Conservation (phyloP, 2,329 filamentous ascomycete species). For the Metarhizium robertsii region DNA sequence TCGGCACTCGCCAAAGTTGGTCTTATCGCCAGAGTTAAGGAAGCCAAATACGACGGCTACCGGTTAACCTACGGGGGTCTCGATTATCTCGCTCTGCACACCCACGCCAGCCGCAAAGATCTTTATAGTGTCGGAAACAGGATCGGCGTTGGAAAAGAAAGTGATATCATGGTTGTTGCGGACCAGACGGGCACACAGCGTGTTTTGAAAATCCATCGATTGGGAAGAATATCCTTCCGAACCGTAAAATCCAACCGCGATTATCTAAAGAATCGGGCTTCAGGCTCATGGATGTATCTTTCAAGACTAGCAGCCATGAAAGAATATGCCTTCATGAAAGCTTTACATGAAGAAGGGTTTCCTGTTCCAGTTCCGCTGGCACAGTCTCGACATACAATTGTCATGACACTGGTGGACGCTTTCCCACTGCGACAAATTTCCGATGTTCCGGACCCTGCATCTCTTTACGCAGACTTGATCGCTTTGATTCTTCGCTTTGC, state of each 20-base stretch:
- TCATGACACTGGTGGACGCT: slow-evolving; percentile 90
- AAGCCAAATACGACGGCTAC: slow-evolving; percentile 96
- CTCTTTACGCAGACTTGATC: slow-evolving; percentile 88
- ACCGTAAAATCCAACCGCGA: slow-evolving; percentile 94
- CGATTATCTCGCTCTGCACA: slow-evolving; percentile 93
- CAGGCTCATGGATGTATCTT: slow-evolving; percentile 97
- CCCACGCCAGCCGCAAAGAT: slow-evolving; percentile 67
- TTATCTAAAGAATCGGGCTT: slow-evolving; percentile 73
- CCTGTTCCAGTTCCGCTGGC: slow-evolving; percentile 80
- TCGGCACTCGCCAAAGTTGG: slow-evolving; percentile 86
- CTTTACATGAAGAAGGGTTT: slow-evolving; percentile 73
- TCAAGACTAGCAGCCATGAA: slow-evolving; percentile 86
- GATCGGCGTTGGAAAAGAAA: slow-evolving; percentile 95
- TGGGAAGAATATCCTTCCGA: slow-evolving; percentile 93
- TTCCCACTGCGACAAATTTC: slow-evolving; percentile 87
- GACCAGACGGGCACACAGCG: slow-evolving; percentile 66
- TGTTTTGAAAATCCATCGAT: slow-evolving; percentile 90
- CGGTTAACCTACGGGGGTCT: slow-evolving; percentile 92
- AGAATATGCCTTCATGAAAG: slow-evolving; percentile 91
- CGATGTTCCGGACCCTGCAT: slow-evolving; percentile 70
- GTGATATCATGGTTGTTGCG: slow-evolving; percentile 91
- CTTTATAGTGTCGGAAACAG: slow-evolving; percentile 92
- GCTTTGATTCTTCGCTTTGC: slow-evolving; percentile 76
- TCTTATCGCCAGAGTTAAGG: slow-evolving; percentile 86
- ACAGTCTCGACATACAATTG: slow-evolving; percentile 88